These are phyloP conservation scores for Fusarium pilosicola DNA, from an alignment of 2,329 filamentous ascomycete genomes.

Conservation along the genomic window DNA sequence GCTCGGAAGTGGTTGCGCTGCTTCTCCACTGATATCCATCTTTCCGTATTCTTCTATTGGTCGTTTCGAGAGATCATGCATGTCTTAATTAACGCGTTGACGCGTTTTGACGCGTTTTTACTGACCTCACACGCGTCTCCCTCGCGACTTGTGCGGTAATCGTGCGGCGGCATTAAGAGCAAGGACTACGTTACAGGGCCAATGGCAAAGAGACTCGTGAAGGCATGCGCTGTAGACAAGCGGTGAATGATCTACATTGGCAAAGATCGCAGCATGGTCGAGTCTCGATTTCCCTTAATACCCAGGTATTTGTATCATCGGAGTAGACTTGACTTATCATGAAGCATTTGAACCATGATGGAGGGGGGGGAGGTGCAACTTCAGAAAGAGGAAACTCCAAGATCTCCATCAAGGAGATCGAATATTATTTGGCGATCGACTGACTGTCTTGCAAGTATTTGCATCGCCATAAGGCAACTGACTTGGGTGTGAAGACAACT, in stretches of 20 bases:
- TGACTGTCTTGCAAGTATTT: background rate
- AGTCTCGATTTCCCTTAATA: background rate
- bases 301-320: background rate
- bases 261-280: background rate
- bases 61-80: background rate
- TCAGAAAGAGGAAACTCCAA: background rate
- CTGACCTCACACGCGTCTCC: slow-evolving; percentile 20
- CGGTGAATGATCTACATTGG: slow-evolving; percentile 5
- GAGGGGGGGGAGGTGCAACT: background rate
- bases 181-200: slow-evolving; percentile 11
- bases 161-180: slow-evolving; percentile 16
- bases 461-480: slow-evolving; percentile 14
- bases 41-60: slow-evolving; percentile 29
- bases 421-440: background rate
- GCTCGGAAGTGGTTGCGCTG: slow-evolving; percentile 41
- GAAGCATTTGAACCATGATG: background rate
- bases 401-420: background rate
- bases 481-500: background rate
- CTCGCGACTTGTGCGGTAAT: slow-evolving; percentile 25
- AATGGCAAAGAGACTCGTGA: slow-evolving; percentile 5
- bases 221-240: slow-evolving; percentile 12
- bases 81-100: slow-evolving; percentile 30
- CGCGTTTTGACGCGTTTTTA: slow-evolving; percentile 23
- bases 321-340: background rate
- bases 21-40: slow-evolving; percentile 18